Evolutionary conservation across 23 red algal species (phyloP).

Genomic region (Gracilaria vermiculophylla): DNA sequence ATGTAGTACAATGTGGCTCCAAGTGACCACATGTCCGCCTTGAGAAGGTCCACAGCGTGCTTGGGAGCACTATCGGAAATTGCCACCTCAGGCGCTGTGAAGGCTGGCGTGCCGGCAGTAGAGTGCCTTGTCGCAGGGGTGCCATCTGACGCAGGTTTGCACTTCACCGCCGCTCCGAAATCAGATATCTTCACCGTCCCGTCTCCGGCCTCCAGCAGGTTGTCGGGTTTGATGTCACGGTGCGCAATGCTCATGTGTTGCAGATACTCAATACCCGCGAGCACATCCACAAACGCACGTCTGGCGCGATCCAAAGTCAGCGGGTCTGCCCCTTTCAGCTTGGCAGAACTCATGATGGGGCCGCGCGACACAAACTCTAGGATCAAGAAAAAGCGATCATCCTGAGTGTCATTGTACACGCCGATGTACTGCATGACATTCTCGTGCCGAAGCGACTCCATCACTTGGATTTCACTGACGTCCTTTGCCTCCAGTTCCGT

Average conservation of each 20-base stretch:
- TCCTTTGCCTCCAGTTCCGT: slow-evolving; percentile 17
- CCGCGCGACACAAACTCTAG: slow-evolving; percentile 72
- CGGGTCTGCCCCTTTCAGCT: slow-evolving; percentile 42
- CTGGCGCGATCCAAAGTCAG: slow-evolving; percentile 40
- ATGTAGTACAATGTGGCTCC: slow-evolving; percentile 83
- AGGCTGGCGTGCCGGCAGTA: slow-evolving; percentile 72
- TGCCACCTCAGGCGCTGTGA: slow-evolving; percentile 78
- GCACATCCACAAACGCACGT: slow-evolving; percentile 50
- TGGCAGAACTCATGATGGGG: slow-evolving; percentile 72
- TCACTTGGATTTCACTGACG: slow-evolving; percentile 78
- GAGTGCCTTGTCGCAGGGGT: not conserved
- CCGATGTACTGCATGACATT: slow-evolving; percentile 72
- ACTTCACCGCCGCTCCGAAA: slow-evolving; percentile 67
- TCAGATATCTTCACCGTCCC: slow-evolving; percentile 76
- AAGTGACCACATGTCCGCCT: slow-evolving; percentile 85
- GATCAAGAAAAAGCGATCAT: slow-evolving; percentile 73
- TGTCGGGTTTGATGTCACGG: slow-evolving; percentile 85
- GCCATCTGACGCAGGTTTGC: not conserved
- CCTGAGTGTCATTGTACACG: slow-evolving; percentile 64
- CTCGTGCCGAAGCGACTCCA: slow-evolving; percentile 56
- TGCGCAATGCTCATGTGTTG: slow-evolving; percentile 74
- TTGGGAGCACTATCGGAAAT: slow-evolving; percentile 31
- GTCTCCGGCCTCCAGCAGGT: slow-evolving; percentile 65
- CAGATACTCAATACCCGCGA: slow-evolving; percentile 64
- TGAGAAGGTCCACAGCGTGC: not conserved